Base-by-base conservation (phyloP, 208 protist genomes). In the Trypanosoma rangeli region DNA sequence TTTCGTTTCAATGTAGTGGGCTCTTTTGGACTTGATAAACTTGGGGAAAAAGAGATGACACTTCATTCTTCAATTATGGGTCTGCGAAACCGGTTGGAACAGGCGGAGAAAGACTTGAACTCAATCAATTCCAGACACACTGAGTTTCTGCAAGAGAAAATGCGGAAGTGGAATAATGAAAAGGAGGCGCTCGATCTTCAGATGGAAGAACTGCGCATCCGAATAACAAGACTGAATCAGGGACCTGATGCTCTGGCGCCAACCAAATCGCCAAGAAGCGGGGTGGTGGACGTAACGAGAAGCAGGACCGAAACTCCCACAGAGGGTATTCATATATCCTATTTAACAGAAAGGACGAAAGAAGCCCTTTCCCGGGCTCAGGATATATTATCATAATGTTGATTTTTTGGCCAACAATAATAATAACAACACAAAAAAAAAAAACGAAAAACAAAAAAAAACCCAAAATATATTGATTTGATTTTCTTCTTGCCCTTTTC, bases 151-250 rank as follows among this genome's bases (percentile, higher is more conserved):
- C 16, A 64, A 46, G 56, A 71, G 49, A 71, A 64, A 31, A 24
- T 71, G 20, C 56, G 39, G 18, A 57, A 13, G 9, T 71, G 67
- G 67, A 56, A 64, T 29, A 29, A 49, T 10, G 67, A 71, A 26
- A 71, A 56, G 35, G 31, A 64, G 24, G 56, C 22, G 49, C 46
- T 71, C 22, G 67, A 71, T 35, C 42, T 71, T 22, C 48, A 71
- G 20, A 62, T 71, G 46, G 67, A 42, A 28, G 56, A 71, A 13
- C 26, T 71, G 16, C 44, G 67, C 26, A 46, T 57, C 13, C 28
- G 67, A 49, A 64, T 71, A 44, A 48, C 56, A 58, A 58, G 29
- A 16, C 33, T 71, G 29, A 64, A 64, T 56, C 31, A 71, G 54
- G 35, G 22, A 57, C 67, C 64, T 44, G 28, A 22, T 62, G 33